Base-by-base conservation (phyloP, 2,329 filamentous ascomycete species). In the Colletotrichum tropicale region DNA sequence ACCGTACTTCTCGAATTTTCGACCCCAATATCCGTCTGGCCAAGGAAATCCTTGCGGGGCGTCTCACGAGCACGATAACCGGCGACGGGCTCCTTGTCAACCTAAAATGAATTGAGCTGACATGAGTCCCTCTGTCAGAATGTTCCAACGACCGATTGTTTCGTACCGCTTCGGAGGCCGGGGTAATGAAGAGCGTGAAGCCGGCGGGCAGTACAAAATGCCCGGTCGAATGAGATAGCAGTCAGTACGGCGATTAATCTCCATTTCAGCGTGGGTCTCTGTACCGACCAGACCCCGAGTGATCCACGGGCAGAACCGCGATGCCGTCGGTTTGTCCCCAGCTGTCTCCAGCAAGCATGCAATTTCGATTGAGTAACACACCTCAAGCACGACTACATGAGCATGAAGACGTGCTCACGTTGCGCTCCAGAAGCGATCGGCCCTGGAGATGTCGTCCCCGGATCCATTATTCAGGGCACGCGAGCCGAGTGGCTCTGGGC, bases 21-120 rank as follows among this genome's bases (percentile, higher is more conserved):
- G 70, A 74, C 65, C 38, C 58, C 58, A 74, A 74, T 52, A 65
- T 74, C 64, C 58, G 15, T 60, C 15, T n/a, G 32, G 48, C 65
- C 74, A 76, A 73, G 74, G 70, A 66, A 18, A 55, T 32, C 70
- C 74, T 65, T 76, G 64, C 70, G 43, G 43, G 32, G 64, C 48
- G 34, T 73, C 58, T 68, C 64, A 36, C 55, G 24, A 56, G 65
- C 70, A 76, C 64, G 64, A 76, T 60, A 73, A 60, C 70, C 64
- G 26, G 70, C 65, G 24, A 28, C 34, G 65, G 32, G 36, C 36
- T 64, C 64, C 62, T 67, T 62, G 65, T 52, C 70, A 65, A 69
- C 70, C 70, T 66, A 69, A 75, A 38, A 55, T 69, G 64, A 73
- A 32, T 48, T 66, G 58, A 38, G 43, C 58, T 36, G 62, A 67